Evolutionary conservation across 2,329 filamentous ascomycete species (phyloP), one percentile per base, ranked within the genome.

Genomic region (Diplodia intermedia): DNA sequence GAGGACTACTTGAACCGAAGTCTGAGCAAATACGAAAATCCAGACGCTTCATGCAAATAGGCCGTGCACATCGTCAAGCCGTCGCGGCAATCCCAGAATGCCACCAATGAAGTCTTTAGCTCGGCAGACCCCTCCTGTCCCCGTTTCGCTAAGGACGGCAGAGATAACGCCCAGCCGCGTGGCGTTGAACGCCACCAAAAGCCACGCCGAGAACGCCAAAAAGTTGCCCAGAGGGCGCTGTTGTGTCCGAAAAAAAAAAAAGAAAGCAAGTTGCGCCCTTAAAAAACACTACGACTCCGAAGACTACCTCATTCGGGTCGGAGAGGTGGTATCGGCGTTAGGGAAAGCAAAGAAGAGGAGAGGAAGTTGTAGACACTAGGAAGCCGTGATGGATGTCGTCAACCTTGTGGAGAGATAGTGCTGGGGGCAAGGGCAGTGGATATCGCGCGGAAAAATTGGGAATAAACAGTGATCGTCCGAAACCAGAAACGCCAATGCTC

Each of bases 111-210:
- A 15, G 15, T 55, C 18, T 56, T 23, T 56, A 38, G 36, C 36
- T 15, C 8, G 3, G 31, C 23, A 5, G 29, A 23, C 18, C 31
- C 23, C 14, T 36, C 23, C 26, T n/a, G 26, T 60, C 36, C 38
- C 50, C 38, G 26, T n/a, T n/a, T 47, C 18, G 15, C 40, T 5
- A 20, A 20, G 43, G 40, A 4, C 26, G 26, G 4, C 26, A 47
- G 15, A n/a, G 55, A 26, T 47, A 60, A 60, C 55, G 55, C 55
- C 55, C 55, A 60, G 55, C 55, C 55, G 55, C 55, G 38, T 60
- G 56, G 56, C 56, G 40, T n/a, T 9, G 15, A n/a, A 36, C 18
- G 26, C 52, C 26, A 15, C 52, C 26, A 26, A 33, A 29, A 31
- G 26, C 40, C 40, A 18, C 14, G 7, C 15, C 23, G 38, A 4